phyloP scores from a whole-genome alignment of 129 eudicot genomes.

The Silybum marianum region DNA sequence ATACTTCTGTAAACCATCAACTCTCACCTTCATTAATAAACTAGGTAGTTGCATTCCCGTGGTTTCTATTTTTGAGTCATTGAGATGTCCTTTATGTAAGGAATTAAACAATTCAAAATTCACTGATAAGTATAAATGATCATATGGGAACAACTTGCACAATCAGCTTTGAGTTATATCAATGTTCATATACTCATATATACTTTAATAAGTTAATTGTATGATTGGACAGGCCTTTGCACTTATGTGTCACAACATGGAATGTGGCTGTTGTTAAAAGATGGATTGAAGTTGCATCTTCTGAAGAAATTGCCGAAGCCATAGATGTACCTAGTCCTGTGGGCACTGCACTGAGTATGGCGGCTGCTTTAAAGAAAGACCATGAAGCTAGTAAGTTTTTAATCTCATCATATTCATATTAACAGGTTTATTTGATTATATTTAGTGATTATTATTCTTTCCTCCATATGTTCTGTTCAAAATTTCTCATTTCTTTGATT shows the following conservation, averaged over 20 bases:
- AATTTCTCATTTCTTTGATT: not conserved
- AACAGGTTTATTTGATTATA: not conserved
- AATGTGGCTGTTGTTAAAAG: constrained; percentile 93
- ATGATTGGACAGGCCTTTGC: constrained; percentile 72
- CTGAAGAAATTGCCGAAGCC: constrained; percentile 73
- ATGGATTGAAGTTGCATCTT: constrained; percentile 88
- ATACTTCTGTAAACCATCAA: no score
- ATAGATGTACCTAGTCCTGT: constrained; percentile 78
- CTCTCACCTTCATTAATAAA: no score
- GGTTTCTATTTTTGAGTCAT: no score
- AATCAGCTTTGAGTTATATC: not conserved
- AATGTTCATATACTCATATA: not conserved
- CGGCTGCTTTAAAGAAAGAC: constrained; percentile 88
- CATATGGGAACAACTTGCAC: not conserved
- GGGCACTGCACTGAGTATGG: constrained; percentile 97
- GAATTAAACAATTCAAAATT: no score
- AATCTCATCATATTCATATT: constrained; percentile 4
- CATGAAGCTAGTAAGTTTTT: constrained; percentile 79
- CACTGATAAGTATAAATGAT: no score
- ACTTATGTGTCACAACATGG: constrained; percentile 85
- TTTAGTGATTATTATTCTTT: not conserved
- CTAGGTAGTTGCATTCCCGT: no score
- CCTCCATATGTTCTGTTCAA: not conserved
- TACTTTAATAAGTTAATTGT: constrained; percentile 1
- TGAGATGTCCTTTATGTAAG: no score